These are phyloP conservation scores for Primulina huaijiensis DNA, from an alignment of 257 asterid species.

Conservation along the genomic window DNA sequence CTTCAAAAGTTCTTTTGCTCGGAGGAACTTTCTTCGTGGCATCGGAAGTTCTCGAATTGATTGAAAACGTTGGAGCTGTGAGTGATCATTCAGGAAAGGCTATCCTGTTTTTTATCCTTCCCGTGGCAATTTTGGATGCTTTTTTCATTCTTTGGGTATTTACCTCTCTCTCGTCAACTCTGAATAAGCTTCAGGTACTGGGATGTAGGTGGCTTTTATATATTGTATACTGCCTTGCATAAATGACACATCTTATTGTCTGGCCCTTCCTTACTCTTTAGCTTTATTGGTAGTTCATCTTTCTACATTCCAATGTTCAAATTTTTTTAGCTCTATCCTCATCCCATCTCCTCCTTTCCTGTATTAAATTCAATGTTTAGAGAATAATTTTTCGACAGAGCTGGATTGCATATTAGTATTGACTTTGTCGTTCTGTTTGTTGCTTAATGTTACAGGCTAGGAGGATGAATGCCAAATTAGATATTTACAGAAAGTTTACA, in stretches of 20 bases:
- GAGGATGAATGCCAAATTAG: constrained; percentile 77
- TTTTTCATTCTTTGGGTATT: constrained; percentile 95
- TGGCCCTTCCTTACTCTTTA: not conserved
- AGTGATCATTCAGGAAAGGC: constrained; percentile 96
- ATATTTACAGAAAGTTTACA: constrained; percentile 84
- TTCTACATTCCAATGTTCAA: not conserved
- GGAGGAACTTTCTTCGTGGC: constrained; percentile 90
- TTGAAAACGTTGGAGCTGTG: constrained; percentile 86
- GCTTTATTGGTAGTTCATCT: constrained; percentile 7
- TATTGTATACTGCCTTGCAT: no score
- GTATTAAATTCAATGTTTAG: not conserved
- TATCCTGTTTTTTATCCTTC: constrained; percentile 75
- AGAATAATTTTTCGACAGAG: constrained; percentile 6
- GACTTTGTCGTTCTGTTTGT: constrained; percentile 15
- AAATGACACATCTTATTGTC: not conserved
- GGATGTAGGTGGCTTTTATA: constrained; percentile 4
- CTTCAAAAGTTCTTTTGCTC: constrained; percentile 83
- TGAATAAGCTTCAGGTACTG: constrained; percentile 95
- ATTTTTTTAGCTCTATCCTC: not conserved
- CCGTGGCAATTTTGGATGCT: constrained; percentile 93
- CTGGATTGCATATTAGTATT: constrained; percentile 17
- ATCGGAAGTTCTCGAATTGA: constrained; percentile 78
- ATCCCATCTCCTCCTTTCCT: not conserved
- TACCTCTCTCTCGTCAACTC: constrained; percentile 77
- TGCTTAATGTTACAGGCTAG: constrained; percentile 57